Evolutionary conservation across 23 red algal species (phyloP), one percentile per base, ranked within the genome.

Genomic region (Agarophyton chilense): DNA sequence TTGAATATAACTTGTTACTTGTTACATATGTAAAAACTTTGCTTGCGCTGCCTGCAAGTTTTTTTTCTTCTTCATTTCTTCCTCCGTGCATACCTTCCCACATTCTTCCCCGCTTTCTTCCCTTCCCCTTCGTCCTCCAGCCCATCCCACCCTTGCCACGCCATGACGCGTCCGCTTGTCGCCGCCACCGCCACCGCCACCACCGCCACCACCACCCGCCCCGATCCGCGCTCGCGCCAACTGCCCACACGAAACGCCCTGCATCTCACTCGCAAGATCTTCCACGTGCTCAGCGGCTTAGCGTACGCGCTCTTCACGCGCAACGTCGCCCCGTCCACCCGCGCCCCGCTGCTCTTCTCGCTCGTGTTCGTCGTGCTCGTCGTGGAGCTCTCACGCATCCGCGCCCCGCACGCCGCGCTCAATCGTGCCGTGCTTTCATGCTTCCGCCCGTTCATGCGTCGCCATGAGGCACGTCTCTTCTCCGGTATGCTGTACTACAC

Each of bases 401-500:
- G 76, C 33, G 29, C 24, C 24, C 88, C 75, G 6, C 16, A 52
- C 13, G 67, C 52, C 6, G 13, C 77, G 2, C 12, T 92, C 18
- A 92, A 92, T 52, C 33, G 47, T 18, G 38, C 84, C 7, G 61
- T 92, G 31, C 63, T 81, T 18, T 54, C 52, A 3, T 58, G 40
- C 14, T 82, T 84, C 58, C 47, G 58, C 0, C 77, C 88, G 33
- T 92, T 92, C 62, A 67, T 92, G 88, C 77, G 88, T 14, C 49
- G 34, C 25, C 65, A 63, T 21, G 88, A 92, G 58, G 68, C 79
- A n/a, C 31, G 50, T 1, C 55, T 75, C 31, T 84, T 92, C 45
- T 58, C 88, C 11, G 88, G 88, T 58, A 92, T 82, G 29, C 62
- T 83, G 0, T 92, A 92, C 34, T 92, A 92, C 76, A 72, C 66